These are phyloP conservation scores for Xylaria sp. DNA, from an alignment of 2,329 filamentous ascomycete species.

Conservation along the genomic window DNA sequence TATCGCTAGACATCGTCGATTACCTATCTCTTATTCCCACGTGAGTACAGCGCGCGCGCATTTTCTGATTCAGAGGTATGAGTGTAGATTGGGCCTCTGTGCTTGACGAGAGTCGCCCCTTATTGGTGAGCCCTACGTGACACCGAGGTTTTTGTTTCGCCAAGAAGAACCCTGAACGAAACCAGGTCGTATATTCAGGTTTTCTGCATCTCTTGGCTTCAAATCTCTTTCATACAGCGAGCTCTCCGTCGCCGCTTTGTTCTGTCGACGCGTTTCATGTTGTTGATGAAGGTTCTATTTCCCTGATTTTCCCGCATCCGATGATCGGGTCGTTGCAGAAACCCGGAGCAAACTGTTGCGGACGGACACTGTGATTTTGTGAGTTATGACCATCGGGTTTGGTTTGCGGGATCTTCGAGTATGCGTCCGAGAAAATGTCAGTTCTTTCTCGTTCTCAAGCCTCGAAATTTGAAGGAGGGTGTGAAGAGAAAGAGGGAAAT, in stretches of 20 bases:
- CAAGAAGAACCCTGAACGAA: not conserved
- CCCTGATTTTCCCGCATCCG: slow-evolving; percentile 1
- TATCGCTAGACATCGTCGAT: not conserved
- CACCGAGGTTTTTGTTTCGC: not conserved
- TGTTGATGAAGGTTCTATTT: not conserved
- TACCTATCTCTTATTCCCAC: not conserved
- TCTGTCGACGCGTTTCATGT: not conserved
- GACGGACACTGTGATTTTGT: not conserved
- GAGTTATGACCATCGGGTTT: not conserved
- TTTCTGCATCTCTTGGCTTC: not conserved
- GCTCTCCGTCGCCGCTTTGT: not conserved
- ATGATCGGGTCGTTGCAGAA: not conserved
- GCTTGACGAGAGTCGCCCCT: not conserved
- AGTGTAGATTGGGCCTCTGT: not conserved
- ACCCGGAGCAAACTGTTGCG: slow-evolving; percentile 1
- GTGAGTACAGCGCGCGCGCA: no score
- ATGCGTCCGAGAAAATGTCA: not conserved
- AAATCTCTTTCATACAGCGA: not conserved
- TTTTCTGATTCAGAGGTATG: not conserved
- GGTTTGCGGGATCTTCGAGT: not conserved
- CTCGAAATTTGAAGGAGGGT: not conserved
- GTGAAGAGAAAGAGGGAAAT: no score
- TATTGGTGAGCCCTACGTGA: not conserved
- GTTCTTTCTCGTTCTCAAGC: not conserved
- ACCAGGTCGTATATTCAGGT: not conserved